Percentiles rank a stretch among this genome's conserved stretches.
Conservation (phyloP, 2,329 filamentous ascomycete species). For the Colletotrichum spaethianum region DNA sequence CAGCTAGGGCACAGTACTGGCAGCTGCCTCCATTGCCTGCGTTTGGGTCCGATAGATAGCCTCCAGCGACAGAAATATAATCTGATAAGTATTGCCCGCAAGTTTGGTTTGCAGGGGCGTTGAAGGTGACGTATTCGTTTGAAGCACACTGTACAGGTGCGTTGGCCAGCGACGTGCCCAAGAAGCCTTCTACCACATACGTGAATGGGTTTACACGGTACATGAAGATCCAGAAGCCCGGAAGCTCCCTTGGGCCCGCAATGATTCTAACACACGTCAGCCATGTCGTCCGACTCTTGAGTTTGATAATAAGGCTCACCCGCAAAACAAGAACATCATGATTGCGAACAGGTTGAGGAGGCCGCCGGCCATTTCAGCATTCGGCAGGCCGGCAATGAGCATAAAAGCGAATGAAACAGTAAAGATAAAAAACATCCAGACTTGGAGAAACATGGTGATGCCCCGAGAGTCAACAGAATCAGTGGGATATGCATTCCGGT, state of each 20-base stretch:
- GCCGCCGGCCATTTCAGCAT: conserved; percentile 75
- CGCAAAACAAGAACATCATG: conserved; percentile 74
- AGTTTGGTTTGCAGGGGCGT: conserved; percentile 26
- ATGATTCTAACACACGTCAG: conserved; percentile 36
- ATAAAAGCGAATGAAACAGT: conserved; percentile 76
- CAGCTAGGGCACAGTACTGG: conserved; percentile 56
- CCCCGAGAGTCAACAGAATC: conserved; percentile 63
- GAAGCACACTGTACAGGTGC: conserved; percentile 34
- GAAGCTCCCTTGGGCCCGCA: conserved; percentile 27
- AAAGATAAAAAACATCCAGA: conserved; percentile 76
- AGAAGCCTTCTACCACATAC: conserved; percentile 48
- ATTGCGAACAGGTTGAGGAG: conserved; percentile 76
- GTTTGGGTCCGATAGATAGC: conserved; percentile 34
- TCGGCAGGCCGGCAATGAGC: conserved; percentile 74
- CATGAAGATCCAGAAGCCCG: conserved; percentile 44
- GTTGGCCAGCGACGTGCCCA: conserved; percentile 46
- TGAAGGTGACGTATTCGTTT: conserved; percentile 38
- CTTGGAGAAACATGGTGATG: conserved; percentile 74
- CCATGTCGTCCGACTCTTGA: too few relatives aligned
- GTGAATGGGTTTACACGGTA: conserved; percentile 47
- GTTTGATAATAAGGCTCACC: conserved; percentile 6
- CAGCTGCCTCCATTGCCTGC: conserved; percentile 57
- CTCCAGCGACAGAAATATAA: conserved; percentile 32
- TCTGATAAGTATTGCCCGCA: conserved; percentile 39
- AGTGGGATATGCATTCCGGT: conserved; percentile 69